Evolutionary conservation across 495 filamentous ascomycete species (phyloP), one percentile per base, ranked within the genome.

Genomic region (Xylaria scruposa): DNA sequence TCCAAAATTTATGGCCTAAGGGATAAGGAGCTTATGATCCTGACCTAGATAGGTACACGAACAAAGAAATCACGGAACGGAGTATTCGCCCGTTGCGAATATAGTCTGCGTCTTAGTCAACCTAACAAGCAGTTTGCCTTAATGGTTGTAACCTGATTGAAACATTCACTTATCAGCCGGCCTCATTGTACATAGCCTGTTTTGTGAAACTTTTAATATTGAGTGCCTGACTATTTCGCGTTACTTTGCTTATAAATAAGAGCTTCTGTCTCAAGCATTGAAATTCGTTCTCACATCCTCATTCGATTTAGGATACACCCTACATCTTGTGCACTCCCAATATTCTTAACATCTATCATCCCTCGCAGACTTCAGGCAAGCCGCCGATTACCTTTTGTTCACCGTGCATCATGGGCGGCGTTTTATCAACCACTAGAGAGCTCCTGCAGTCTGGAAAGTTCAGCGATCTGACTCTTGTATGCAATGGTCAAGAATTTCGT

Each of bases 21-120:
- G n/a, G n/a, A n/a, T n/a, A n/a, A 33, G 75, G 75, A 21, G 5
- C 24, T 8, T 78, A 78, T 29, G 19, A 75, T 58, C 72, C 71
- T 46, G 19, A 62, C 38, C 70, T 54, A 36, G 19, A 29, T 15
- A n/a, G n/a, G n/a, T n/a, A 59, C 17, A 44, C 75, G 26, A 69
- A 64, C n/a, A 67, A 19, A 21, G n/a, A 38, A 19, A 36, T 12
- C 0, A 51, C 33, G 4, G 21, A 64, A 64, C 17, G 6, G 10
- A 40, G 9, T 38, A 15, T 7, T 36, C 36, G 24, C 8, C 6
- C 44, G 51, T 65, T 49, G 42, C 40, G 8, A 63, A 29, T 67
- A 46, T 26, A 58, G 61, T 64, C 33, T 64, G 40, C 26, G 61
- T 15, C 38, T 46, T 2, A 47, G 19, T 49, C 61, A 46, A 29